A percentile compares a stretch with the other conserved stretches of the same genome.
Conservation (phyloP, 495 filamentous ascomycete species). For the Xylaria nigripes region DNA sequence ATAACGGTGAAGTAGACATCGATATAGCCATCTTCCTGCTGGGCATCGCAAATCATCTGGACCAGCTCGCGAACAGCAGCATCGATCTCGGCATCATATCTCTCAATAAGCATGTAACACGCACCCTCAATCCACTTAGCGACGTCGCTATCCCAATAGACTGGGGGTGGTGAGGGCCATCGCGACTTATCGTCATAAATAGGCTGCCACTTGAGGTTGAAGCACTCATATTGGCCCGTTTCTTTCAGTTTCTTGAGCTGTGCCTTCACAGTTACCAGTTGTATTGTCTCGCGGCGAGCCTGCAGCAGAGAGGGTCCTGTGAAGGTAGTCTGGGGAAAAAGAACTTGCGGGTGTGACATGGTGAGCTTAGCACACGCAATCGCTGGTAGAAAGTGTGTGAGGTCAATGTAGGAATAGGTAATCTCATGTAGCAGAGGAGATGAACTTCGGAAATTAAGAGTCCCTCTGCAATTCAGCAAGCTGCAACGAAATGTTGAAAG, state of each 20-base stretch:
- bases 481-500: too few species aligned
- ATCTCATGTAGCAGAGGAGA: too few species aligned
- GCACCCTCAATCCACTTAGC: conserved; percentile 56
- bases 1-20: conserved; percentile 53
- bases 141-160: conserved; percentile 55
- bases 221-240: conserved; percentile 49
- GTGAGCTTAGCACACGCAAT: too few species aligned
- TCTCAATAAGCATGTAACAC: conserved; percentile 45
- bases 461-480: too few species aligned
- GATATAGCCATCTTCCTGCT: conserved; percentile 50
- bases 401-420: background rate
- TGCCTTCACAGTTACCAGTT: conserved; percentile 32
- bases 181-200: conserved; percentile 40
- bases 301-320: conserved; percentile 28
- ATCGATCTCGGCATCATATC: conserved; percentile 37
- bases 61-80: conserved; percentile 47
- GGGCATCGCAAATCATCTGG: conserved; percentile 45
- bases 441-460: too few species aligned
- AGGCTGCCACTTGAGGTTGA: conserved; percentile 45
- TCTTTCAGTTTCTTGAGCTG: conserved; percentile 45
- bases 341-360: conserved; percentile 26
- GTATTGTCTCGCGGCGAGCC: conserved; percentile 34
- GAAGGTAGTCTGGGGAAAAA: conserved; percentile 26
- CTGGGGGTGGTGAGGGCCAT: conserved; percentile 46
- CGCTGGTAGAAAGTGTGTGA: background rate